These are phyloP conservation scores for Rhizoclosmatium sp. DNA, from an alignment of 192 early-diverging fungal species.

Conservation along the genomic window DNA sequence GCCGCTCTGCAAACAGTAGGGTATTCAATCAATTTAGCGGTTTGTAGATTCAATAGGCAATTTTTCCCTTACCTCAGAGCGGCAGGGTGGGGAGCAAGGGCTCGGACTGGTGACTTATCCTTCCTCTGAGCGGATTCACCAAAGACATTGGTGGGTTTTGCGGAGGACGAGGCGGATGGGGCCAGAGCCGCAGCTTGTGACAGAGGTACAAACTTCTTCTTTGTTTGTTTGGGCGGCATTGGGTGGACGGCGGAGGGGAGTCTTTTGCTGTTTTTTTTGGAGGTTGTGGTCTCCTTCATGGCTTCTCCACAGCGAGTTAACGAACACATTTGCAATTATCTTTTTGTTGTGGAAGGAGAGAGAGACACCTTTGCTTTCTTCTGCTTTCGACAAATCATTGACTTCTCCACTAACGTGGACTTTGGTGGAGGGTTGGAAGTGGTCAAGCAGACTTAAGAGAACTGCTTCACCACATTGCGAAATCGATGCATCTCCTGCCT, in stretches of 20 bases:
- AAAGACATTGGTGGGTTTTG: background rate
- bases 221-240: slow-evolving; percentile 19
- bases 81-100: slow-evolving; percentile 23
- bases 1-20: slow-evolving; percentile 7
- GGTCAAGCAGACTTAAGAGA: no score
- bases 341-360: no score
- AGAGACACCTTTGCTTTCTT: no score
- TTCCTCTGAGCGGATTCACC: background rate
- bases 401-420: no score
- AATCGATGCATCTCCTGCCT: no score
- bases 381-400: no score
- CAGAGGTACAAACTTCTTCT: slow-evolving; percentile 34
- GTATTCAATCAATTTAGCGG: background rate
- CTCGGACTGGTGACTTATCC: background rate
- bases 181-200: background rate
- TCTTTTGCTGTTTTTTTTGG: background rate
- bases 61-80: slow-evolving; percentile 8
- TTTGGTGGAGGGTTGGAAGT: no score
- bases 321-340: background rate
- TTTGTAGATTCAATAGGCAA: background rate
- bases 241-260: background rate
- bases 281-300: background rate
- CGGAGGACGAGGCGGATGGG: background rate
- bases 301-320: background rate
- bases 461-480: no score